Base-by-base conservation (phyloP, 2,329 filamentous ascomycete genomes). In the Ophiobolus disseminans region DNA sequence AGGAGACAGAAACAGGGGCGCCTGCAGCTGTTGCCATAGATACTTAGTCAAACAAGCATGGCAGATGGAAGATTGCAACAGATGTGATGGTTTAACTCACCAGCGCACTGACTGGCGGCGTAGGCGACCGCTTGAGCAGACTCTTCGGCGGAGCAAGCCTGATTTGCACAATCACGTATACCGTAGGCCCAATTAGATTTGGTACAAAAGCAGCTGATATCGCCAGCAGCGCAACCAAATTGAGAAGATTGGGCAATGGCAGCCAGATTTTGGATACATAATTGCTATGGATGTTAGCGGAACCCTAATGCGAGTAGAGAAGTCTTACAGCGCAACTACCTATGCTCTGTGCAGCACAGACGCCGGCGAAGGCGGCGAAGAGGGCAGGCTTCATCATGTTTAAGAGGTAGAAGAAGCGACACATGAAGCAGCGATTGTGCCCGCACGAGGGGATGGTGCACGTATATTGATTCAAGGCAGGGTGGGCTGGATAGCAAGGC, bases 221-320 rank as follows among this genome's bases (percentile, higher is more conserved):
- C 74, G 9, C 61, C 63, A n/a, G 52, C 16, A 16, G 58, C 10
- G 60, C 76, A 79, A 48, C 74, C 73, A 48, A 78, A 75, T 8
- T 56, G 1, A 20, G 58, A 49, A 20, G 58, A 49, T 25, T 56
- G 45, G 38, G 74, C 73, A 45, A 73, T 66, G 28, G 20, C 46
- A 45, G 76, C 48, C 75, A 78, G 77, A 71, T 76, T 77, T 64
- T 45, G 68, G 58, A 78, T 62, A 52, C 76, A 78, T 17, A 58
- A 62, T 67, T 69, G 63, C 68, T 72, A 45, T 2, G 32, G 23
- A 26, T 7, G 23, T 26, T 11, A 26, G 23, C 23, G 23, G n/a
- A n/a, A n/a, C n/a, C n/a, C 11, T 26, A 26, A 7, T 26, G 23
- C 23, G 6, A 26, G 6, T 7, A 11, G 7, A 26, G 6, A 26